These are phyloP conservation scores for Excoecaria cochinchinensis DNA, from an alignment of 345 rosid genomes.

Conservation along the genomic window DNA sequence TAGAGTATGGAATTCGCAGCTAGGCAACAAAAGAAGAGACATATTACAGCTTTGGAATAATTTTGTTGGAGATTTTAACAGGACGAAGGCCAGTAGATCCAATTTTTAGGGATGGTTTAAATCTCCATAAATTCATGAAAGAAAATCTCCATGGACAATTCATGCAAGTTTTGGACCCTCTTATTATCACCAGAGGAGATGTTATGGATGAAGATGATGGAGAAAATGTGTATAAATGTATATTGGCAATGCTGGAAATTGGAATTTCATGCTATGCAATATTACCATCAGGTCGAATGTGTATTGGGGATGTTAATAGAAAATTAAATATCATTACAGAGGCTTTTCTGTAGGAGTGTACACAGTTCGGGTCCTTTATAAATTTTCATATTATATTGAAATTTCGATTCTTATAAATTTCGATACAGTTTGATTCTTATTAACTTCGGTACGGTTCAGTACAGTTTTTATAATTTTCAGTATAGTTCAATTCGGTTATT, in stretches of 20 bases:
- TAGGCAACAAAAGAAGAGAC: not conserved
- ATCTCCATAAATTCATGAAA: conserved; percentile 1
- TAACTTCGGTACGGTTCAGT: no score
- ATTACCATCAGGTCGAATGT: not conserved
- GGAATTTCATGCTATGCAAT: not conserved
- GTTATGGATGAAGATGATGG: not conserved
- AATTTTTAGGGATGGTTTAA: no score
- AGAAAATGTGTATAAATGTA: not conserved
- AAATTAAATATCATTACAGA: not conserved
- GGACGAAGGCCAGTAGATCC: not conserved
- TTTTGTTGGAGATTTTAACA: conserved; percentile 4
- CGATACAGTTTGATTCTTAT: no score
- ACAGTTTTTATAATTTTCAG: no score
- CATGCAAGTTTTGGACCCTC: not conserved
- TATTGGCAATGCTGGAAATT: not conserved
- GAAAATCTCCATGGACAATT: not conserved
- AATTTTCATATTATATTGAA: no score
- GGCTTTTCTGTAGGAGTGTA: not conserved
- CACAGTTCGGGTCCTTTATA: no score
- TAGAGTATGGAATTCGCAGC: not conserved
- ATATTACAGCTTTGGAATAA: conserved; percentile 3
- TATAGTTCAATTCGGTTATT: no score
- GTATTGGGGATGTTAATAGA: not conserved
- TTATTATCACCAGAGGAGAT: not conserved
- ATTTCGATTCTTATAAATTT: no score